Percentiles rank a stretch among this genome's conserved stretches.
Conservation (phyloP, 1,284 basidiomycete species). For the Trametes hirsuta region DNA sequence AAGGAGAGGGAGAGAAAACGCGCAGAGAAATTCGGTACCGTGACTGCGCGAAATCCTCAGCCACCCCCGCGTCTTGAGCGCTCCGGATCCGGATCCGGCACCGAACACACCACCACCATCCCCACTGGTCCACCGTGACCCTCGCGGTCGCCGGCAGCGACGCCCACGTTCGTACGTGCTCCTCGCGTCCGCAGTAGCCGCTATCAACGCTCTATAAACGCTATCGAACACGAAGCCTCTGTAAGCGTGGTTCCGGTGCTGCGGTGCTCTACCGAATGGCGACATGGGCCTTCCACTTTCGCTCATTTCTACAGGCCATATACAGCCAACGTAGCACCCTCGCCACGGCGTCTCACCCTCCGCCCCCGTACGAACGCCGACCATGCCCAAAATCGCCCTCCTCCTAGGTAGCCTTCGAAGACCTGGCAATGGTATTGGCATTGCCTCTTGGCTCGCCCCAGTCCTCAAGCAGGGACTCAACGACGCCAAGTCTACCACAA, state of each 20-base stretch:
- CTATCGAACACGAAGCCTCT: not conserved
- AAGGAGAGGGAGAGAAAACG: not conserved
- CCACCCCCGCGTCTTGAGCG: slow-evolving; percentile 1
- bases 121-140: no score
- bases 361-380: not conserved
- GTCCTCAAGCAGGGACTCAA: slow-evolving; percentile 28
- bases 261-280: slow-evolving; percentile 8
- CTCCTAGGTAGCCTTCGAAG: slow-evolving; percentile 34
- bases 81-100: not conserved
- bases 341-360: not conserved
- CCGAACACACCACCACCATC: not conserved
- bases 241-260: slow-evolving; percentile 5
- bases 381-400: slow-evolving; percentile 31
- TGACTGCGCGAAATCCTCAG: slow-evolving; percentile 3
- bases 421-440: slow-evolving; percentile 31
- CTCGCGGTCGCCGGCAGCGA: no score
- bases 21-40: slow-evolving; percentile 4
- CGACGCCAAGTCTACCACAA: not conserved
- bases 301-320: slow-evolving; percentile 5
- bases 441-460: slow-evolving; percentile 32
- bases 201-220: not conserved
- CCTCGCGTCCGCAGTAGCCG: not conserved
- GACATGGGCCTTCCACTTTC: slow-evolving; percentile 9
- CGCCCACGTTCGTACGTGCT: not conserved
- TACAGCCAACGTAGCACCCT: not conserved